phyloP scores from a whole-genome alignment of 257 asterid species.

The Linaria vulgaris region DNA sequence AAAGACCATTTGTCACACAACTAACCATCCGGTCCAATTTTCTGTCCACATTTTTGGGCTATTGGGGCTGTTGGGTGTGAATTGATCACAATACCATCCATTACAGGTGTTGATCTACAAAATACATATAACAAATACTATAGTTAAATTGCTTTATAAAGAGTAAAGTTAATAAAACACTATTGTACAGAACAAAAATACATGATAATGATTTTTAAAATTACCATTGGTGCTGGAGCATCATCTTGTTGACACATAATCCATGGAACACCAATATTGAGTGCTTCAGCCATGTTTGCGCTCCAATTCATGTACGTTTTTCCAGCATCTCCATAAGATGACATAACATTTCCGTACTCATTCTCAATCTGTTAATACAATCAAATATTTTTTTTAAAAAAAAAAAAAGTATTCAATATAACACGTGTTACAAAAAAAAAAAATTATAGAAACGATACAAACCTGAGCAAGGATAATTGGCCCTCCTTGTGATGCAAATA shows the following conservation, averaged over 20 bases:
- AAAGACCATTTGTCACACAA: not conserved
- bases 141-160: too few relatives aligned
- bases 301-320: slow-evolving; percentile 46
- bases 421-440: not conserved
- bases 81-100: slow-evolving; percentile 50
- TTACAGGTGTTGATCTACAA: slow-evolving; percentile 49
- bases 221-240: slow-evolving; percentile 51
- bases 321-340: slow-evolving; percentile 46
- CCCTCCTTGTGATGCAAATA: slow-evolving; percentile 65
- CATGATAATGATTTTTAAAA: too few relatives aligned
- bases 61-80: slow-evolving; percentile 38
- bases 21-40: slow-evolving; percentile 68
- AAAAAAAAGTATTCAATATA: not conserved
- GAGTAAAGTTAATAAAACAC: not conserved
- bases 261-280: slow-evolving; percentile 54
- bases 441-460: too few relatives aligned
- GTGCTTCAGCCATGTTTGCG: slow-evolving; percentile 43
- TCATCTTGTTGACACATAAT: slow-evolving; percentile 56
- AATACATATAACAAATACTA: not conserved
- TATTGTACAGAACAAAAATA: too few relatives aligned
- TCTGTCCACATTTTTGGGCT: slow-evolving; percentile 66
- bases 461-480: slow-evolving; percentile 51
- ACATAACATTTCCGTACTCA: slow-evolving; percentile 45
- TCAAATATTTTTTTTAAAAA: too few relatives aligned
- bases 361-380: slow-evolving; percentile 36